Evolutionary conservation across 2,329 filamentous ascomycete genomes (phyloP).

Genomic region (Rasamsonia emersonii): DNA sequence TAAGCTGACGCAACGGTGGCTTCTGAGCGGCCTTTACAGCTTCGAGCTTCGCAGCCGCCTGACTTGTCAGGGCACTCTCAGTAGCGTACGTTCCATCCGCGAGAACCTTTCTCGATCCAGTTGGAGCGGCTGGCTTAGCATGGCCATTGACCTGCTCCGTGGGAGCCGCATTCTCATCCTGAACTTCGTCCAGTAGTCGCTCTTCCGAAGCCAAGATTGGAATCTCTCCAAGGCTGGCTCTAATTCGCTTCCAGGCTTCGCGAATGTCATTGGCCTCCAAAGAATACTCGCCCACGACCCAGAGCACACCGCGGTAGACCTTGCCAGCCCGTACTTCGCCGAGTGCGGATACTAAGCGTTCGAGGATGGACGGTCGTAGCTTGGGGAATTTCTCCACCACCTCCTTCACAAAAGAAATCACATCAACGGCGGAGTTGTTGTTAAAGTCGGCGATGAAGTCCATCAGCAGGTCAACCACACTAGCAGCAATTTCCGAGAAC

Average conservation of each 20-base stretch:
- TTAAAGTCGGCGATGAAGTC: slow-evolving; percentile 99
- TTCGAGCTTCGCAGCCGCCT: slow-evolving; percentile 85
- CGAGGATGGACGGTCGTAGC: slow-evolving; percentile 76
- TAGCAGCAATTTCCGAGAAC: slow-evolving; percentile 95
- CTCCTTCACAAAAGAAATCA: slow-evolving; percentile 98
- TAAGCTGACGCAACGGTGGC: slow-evolving; percentile 85
- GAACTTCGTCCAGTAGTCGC: slow-evolving; percentile 74
- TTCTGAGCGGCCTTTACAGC: slow-evolving; percentile 97
- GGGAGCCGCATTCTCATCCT: slow-evolving; percentile 57
- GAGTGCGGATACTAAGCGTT: slow-evolving; percentile 79
- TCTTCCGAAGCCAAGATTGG: slow-evolving; percentile 95
- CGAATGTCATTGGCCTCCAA: slow-evolving; percentile 88
- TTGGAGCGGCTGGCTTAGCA: slow-evolving; percentile 64
- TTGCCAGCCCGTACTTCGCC: slow-evolving; percentile 93
- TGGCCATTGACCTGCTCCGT: slow-evolving; percentile 71
- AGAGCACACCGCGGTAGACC: slow-evolving; percentile 91
- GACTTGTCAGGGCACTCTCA: slow-evolving; percentile 88
- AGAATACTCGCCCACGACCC: slow-evolving; percentile 97
- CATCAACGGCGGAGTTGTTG: slow-evolving; percentile 91
- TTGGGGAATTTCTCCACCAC: slow-evolving; percentile 97
- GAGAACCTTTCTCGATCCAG: slow-evolving; percentile 81
- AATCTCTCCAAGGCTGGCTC: slow-evolving; percentile 89
- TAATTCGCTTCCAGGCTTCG: slow-evolving; percentile 93
- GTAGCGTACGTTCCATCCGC: slow-evolving; percentile 97
- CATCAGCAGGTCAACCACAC: slow-evolving; percentile 94